phyloP scores from a whole-genome alignment of 345 rosid genomes.

The Acer campestre region DNA sequence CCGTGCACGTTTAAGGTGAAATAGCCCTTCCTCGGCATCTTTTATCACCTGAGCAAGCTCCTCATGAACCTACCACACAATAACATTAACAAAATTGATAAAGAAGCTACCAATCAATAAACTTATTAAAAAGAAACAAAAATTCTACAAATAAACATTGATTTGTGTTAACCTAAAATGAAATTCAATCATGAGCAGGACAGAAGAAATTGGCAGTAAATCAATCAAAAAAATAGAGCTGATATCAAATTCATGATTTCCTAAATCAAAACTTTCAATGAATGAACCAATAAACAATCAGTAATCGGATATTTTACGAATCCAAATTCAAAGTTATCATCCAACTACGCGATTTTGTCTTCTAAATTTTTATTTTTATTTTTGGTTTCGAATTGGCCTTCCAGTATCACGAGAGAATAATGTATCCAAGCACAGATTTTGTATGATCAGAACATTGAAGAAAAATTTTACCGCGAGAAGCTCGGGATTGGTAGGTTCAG shows the following conservation, averaged over 20 bases:
- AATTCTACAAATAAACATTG: background rate
- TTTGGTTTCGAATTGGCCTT: too few species aligned
- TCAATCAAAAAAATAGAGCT: too few species aligned
- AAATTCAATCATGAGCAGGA: background rate
- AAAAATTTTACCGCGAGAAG: conserved; percentile 56
- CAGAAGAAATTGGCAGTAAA: too few species aligned
- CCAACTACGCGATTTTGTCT: background rate
- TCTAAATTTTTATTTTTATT: too few species aligned
- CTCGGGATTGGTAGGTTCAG: conserved; percentile 68
- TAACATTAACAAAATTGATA: conserved; percentile 12
- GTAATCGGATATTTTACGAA: background rate
- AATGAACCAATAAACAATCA: too few species aligned
- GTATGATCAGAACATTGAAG: background rate
- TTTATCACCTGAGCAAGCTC: conserved; percentile 70
- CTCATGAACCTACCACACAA: conserved; percentile 58
- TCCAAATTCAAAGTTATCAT: background rate
- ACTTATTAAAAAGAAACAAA: background rate
- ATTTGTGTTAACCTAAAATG: background rate
- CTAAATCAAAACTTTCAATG: too few species aligned
- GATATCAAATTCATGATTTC: too few species aligned
- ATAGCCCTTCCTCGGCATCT: conserved; percentile 80
- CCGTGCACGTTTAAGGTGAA: conserved; percentile 72
- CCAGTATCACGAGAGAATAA: background rate
- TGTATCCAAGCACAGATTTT: background rate
- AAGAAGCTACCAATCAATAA: background rate